A percentile compares a stretch with the other conserved stretches of the same genome.
Conservation (phyloP, 306 rosid species). For the Vachellia collinsii region DNA sequence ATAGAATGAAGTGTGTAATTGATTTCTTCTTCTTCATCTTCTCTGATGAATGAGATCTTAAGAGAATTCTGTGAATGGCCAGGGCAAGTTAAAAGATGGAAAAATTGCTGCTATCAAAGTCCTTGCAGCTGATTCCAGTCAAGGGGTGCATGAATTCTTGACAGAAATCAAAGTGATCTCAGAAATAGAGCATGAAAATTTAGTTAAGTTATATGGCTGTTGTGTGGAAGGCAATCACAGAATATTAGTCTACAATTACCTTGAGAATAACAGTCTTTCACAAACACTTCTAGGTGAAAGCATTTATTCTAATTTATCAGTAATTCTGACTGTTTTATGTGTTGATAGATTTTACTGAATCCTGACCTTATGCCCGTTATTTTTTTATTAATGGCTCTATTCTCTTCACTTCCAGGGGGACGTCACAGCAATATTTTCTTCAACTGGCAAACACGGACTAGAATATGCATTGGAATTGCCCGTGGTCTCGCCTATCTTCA, state of each 20-base stretch:
- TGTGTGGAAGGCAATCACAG: conserved; percentile 78
- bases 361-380: conserved; percentile 7
- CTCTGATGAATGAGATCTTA: conserved; percentile 31
- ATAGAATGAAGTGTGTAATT: conserved; percentile 11
- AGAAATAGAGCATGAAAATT: conserved; percentile 82
- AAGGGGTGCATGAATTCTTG: conserved; percentile 92
- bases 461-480: conserved; percentile 74
- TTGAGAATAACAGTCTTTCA: conserved; percentile 87
- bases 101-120: conserved; percentile 91
- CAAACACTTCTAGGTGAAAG: conserved; percentile 82
- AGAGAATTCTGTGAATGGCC: conserved; percentile 38
- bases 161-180: conserved; percentile 92
- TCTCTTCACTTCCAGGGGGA: conserved; percentile 61
- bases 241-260: conserved; percentile 92
- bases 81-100: conserved; percentile 89
- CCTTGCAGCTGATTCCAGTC: conserved; percentile 86
- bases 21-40: conserved; percentile 26
- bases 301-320: neutral
- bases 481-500: conserved; percentile 89
- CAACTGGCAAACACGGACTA: conserved; percentile 64
- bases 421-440: conserved; percentile 55
- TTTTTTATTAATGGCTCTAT: conserved; percentile 28
- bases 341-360: conserved; percentile 13
- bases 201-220: conserved; percentile 89
- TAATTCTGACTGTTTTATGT: conserved; percentile 1